Conservation (phyloP, 78 protist genomes). For the Monocercomonoides exilis region DNA sequence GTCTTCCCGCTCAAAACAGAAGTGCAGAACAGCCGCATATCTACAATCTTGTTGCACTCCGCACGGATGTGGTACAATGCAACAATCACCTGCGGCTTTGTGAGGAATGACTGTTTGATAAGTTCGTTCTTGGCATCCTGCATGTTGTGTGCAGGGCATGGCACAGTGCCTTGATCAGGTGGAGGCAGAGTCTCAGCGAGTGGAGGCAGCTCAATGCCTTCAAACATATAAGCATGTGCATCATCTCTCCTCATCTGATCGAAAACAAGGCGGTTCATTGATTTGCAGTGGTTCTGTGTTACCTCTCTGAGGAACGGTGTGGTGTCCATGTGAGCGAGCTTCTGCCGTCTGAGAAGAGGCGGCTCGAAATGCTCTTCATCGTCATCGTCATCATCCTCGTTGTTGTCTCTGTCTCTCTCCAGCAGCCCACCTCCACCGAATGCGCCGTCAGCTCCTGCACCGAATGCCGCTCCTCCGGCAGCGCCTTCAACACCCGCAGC, state of each 20-base stretch:
- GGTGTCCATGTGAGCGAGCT: constrained; percentile 16
- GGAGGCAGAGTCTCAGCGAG: neutral
- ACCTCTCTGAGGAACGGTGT: constrained; percentile 33
- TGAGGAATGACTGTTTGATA: constrained; percentile 41
- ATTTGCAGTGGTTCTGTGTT: constrained; percentile 22
- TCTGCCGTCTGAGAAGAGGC: neutral
- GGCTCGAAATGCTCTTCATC: constrained; percentile 3
- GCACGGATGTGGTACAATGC: constrained; percentile 30
- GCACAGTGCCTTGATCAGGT: constrained; percentile 8
- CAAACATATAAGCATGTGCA: constrained; percentile 11
- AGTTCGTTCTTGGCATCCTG: neutral
- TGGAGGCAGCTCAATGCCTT: neutral
- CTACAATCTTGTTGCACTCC: constrained; percentile 29
- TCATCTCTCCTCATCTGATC: neutral
- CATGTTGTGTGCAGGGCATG: constrained; percentile 3
- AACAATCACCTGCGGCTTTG: constrained; percentile 26
- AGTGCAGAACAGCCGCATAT: constrained; percentile 18
- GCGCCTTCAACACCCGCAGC: neutral
- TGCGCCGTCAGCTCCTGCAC: neutral
- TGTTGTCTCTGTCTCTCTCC: neutral
- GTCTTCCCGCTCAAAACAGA: constrained; percentile 16
- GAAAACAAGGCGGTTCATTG: constrained; percentile 45
- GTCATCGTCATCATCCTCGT: neutral
- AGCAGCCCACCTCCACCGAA: neutral
- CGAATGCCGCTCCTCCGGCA: neutral